Evolutionary conservation across 2,329 filamentous ascomycete genomes (phyloP).

Genomic region (Anthostomella pinea): DNA sequence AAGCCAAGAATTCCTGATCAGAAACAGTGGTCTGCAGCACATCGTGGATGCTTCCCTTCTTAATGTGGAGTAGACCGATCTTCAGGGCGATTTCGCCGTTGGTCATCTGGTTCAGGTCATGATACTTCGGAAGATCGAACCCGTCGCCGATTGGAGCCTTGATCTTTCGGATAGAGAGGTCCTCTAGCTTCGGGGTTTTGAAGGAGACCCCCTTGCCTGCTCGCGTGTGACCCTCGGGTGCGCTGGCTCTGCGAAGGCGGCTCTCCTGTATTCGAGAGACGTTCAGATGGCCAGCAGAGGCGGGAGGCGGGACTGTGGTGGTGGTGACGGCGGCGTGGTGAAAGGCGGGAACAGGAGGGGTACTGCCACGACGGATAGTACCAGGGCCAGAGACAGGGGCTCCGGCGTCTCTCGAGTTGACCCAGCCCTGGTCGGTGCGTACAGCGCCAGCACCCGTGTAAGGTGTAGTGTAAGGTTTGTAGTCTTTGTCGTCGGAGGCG

Average conservation of each 20-base stretch:
- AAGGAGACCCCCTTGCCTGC: too few species aligned
- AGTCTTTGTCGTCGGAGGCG: conserved; percentile 8
- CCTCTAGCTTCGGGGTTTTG: too few species aligned
- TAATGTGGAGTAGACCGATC: conserved; percentile 16
- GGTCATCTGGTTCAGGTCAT: conserved; percentile 11
- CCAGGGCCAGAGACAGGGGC: conserved; percentile 10
- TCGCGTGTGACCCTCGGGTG: too few species aligned
- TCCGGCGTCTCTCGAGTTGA: conserved; percentile 18
- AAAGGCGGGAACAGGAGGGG: conserved; percentile 9
- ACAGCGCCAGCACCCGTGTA: conserved; percentile 25
- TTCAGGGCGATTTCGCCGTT: conserved; percentile 15
- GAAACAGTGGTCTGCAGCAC: conserved; percentile 13
- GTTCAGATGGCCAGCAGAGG: too few species aligned
- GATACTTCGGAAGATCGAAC: conserved; percentile 14
- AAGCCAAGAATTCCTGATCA: conserved; percentile 11
- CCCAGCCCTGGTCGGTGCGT: conserved; percentile 18
- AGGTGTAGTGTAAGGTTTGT: conserved; percentile 27
- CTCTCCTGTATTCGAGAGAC: too few species aligned
- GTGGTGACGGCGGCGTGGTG: conserved; percentile 10
- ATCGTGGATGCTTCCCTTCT: conserved; percentile 17
- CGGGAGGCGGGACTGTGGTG: conserved; percentile 9
- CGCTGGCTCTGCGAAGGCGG: too few species aligned
- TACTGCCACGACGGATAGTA: conserved; percentile 11
- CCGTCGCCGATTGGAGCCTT: conserved; percentile 8
- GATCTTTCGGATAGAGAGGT: too few species aligned